phyloP scores from a whole-genome alignment of 768 basidiomycete species.

The Heimioporus sp. region DNA sequence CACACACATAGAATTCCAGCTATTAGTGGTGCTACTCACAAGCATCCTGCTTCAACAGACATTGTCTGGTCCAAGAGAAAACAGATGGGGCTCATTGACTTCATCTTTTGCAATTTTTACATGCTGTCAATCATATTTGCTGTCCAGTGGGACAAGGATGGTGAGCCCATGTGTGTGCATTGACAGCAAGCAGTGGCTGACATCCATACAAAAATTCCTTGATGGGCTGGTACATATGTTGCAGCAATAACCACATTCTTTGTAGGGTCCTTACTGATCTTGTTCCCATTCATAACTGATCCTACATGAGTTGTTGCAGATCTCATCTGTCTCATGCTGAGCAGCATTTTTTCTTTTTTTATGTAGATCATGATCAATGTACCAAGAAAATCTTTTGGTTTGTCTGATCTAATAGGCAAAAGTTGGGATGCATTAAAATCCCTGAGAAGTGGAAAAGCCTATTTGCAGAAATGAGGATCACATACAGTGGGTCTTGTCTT shows the following conservation, averaged over 20 bases:
- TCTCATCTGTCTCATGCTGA: slow-evolving; percentile 11
- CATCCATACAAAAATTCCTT: slow-evolving; percentile 43
- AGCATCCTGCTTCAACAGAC: slow-evolving; percentile 41
- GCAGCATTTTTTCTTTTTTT: too few relatives aligned
- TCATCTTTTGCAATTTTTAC: slow-evolving; percentile 53
- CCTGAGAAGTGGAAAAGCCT: slow-evolving; percentile 48
- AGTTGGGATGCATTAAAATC: slow-evolving; percentile 46
- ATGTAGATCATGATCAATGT: slow-evolving; percentile 50
- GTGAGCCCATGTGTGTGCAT: slow-evolving; percentile 44
- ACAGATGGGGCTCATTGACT: slow-evolving; percentile 54
- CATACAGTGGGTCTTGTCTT: slow-evolving; percentile 53
- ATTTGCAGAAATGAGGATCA: slow-evolving; percentile 58
- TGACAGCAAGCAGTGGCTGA: slow-evolving; percentile 55
- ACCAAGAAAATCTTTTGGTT: slow-evolving; percentile 68
- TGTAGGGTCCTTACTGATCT: too few relatives aligned
- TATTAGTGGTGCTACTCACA: slow-evolving; percentile 51
- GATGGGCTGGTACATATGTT: slow-evolving; percentile 48
- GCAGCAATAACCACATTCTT: too few relatives aligned
- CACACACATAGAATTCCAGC: slow-evolving; percentile 57
- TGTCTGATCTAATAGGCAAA: slow-evolving; percentile 46
- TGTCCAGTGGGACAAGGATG: slow-evolving; percentile 39
- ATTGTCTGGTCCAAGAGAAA: slow-evolving; percentile 77
- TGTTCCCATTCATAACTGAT: slow-evolving; percentile 36
- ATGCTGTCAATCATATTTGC: slow-evolving; percentile 52
- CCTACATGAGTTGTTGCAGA: slow-evolving; percentile 42